Evolutionary conservation across 345 rosid genomes (phyloP).

Genomic region (Cochlearia excelsa): DNA sequence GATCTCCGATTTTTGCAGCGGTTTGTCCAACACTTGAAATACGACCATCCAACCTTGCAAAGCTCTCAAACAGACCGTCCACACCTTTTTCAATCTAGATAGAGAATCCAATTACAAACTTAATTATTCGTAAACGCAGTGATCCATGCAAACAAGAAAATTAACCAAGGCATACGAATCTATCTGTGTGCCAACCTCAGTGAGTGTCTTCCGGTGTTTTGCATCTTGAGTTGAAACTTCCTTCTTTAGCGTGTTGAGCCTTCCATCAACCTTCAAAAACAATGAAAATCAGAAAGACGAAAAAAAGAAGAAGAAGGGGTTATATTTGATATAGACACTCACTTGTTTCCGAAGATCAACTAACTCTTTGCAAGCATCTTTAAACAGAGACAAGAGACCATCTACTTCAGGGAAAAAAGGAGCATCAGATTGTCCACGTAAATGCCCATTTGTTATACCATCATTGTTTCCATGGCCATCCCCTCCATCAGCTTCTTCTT

Average conservation of each 20-base stretch:
- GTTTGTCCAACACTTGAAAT: conserved; percentile 99
- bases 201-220: conserved; percentile 88
- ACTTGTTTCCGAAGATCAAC: conserved; percentile 91
- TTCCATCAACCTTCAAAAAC: conserved; percentile 75
- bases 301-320: conserved; percentile 6
- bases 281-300: conserved; percentile 19
- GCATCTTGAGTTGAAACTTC: conserved; percentile 91
- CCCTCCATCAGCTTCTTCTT: conserved; percentile 73
- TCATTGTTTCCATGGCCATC: conserved; percentile 50
- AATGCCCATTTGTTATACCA: conserved; percentile 65
- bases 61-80: conserved; percentile 86
- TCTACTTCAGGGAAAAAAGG: conserved; percentile 97
- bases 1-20: conserved; percentile 99
- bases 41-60: conserved; percentile 87
- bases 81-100: conserved; percentile 87
- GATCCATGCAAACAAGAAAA: conserved; percentile 5
- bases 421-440: conserved; percentile 58
- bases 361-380: conserved; percentile 86
- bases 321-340: conserved; percentile 4
- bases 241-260: conserved; percentile 77
- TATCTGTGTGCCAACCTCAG: conserved; percentile 68
- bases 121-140: conserved; percentile 3
- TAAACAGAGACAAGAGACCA: conserved; percentile 73
- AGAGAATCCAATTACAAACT: conserved; percentile 10
- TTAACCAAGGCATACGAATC: no score